These are phyloP conservation scores for Phytopythium sindhum DNA, from an alignment of 352 stramenopile species.

Conservation along the genomic window DNA sequence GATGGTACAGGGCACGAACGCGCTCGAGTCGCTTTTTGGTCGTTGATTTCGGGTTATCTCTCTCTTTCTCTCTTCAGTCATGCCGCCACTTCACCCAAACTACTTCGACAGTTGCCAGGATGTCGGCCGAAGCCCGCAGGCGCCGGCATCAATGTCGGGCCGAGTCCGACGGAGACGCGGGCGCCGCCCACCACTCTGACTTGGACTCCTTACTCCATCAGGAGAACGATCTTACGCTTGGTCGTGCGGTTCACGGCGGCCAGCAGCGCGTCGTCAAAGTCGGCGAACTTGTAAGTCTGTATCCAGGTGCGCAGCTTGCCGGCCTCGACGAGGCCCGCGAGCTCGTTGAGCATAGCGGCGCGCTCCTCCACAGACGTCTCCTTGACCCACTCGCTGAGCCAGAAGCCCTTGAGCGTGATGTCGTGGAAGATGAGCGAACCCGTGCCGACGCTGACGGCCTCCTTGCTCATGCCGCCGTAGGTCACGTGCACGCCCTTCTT, in stretches of 20 bases:
- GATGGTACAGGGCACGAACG: constrained; percentile 13
- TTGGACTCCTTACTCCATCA: constrained; percentile 61
- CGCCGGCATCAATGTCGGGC: not conserved
- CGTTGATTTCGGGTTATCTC: constrained; percentile 19
- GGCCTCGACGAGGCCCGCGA: constrained; percentile 57
- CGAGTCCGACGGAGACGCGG: not conserved
- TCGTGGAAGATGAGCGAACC: constrained; percentile 82
- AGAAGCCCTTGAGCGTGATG: constrained; percentile 87
- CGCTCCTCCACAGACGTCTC: constrained; percentile 58
- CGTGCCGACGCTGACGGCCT: constrained; percentile 62
- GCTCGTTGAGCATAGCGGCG: constrained; percentile 60
- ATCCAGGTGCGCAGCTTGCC: constrained; percentile 83
- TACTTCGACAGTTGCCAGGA: not conserved
- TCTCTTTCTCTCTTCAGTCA: not conserved
- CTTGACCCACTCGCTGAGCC: constrained; percentile 83
- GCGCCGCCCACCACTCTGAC: not conserved
- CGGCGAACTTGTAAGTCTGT: constrained; percentile 83
- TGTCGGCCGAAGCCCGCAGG: not conserved
- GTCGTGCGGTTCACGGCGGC: constrained; percentile 74
- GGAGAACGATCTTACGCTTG: constrained; percentile 81
- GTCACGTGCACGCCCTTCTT: constrained; percentile 81
- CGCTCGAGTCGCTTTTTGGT: constrained; percentile 21
- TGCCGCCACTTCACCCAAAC: not conserved
- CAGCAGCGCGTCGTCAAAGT: constrained; percentile 77
- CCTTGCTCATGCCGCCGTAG: constrained; percentile 80